These are phyloP conservation scores for Lactarius vividus DNA, from an alignment of 768 basidiomycete genomes.

Conservation along the genomic window DNA sequence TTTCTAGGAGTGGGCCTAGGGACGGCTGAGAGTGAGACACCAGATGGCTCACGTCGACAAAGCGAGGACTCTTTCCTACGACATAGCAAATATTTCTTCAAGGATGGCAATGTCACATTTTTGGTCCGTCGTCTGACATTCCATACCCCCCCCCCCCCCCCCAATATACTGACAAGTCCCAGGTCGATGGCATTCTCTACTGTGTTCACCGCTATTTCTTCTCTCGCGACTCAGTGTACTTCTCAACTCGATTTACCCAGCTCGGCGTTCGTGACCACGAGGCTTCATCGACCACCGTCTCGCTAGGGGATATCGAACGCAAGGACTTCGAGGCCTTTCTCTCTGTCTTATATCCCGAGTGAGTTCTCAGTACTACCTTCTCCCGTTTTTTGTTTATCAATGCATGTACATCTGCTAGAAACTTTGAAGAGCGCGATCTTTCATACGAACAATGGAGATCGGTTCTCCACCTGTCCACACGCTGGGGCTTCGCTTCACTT, in stretches of 20 bases:
- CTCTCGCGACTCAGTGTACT: constrained; percentile 16
- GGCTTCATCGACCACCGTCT: neutral
- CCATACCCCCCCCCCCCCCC: too few species aligned
- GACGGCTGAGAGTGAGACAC: neutral
- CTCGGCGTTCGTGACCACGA: constrained; percentile 11
- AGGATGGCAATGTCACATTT: constrained; percentile 13
- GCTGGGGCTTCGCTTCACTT: constrained; percentile 33
- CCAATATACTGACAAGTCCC: neutral
- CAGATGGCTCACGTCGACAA: neutral
- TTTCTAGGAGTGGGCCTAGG: neutral
- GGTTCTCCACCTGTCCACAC: constrained; percentile 31
- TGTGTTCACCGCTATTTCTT: constrained; percentile 24
- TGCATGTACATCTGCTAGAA: neutral
- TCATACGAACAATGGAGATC: constrained; percentile 31
- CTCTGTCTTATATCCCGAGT: constrained; percentile 10
- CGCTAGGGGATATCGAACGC: neutral
- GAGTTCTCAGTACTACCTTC: neutral
- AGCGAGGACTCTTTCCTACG: neutral
- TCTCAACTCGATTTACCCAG: constrained; percentile 10
- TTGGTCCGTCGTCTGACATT: constrained; percentile 1
- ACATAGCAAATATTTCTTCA: constrained; percentile 8
- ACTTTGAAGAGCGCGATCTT: constrained; percentile 9
- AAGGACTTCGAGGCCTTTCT: constrained; percentile 19
- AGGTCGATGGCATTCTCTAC: constrained; percentile 18
- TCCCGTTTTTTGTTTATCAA: neutral